phyloP scores from a whole-genome alignment of 495 filamentous ascomycete genomes.

The Penicillium macrosclerotiorum region DNA sequence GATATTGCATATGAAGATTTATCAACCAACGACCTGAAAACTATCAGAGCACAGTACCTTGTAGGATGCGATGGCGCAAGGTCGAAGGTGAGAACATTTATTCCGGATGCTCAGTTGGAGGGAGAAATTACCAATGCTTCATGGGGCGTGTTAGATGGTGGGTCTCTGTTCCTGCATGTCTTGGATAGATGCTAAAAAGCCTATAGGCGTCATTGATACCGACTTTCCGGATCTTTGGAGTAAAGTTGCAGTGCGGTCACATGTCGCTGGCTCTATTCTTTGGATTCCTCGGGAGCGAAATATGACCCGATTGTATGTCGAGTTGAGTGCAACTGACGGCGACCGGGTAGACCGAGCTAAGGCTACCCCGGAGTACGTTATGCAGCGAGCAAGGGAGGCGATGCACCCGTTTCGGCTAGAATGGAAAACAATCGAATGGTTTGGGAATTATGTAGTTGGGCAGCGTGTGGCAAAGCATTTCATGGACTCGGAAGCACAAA shows the following conservation, averaged over 20 bases:
- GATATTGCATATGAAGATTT: conserved; percentile 27
- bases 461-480: conserved; percentile 74
- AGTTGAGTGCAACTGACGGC: conserved; percentile 65
- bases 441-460: conserved; percentile 62
- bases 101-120: conserved; percentile 57
- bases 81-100: conserved; percentile 28
- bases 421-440: conserved; percentile 64
- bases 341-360: conserved; percentile 60
- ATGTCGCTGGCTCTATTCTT: conserved; percentile 68
- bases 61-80: conserved; percentile 36
- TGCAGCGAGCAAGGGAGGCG: conserved; percentile 62
- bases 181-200: background rate
- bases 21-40: conserved; percentile 7
- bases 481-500: conserved; percentile 56
- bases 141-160: conserved; percentile 78
- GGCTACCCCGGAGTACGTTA: conserved; percentile 66
- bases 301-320: conserved; percentile 75
- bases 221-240: conserved; percentile 77
- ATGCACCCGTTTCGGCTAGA: conserved; percentile 65
- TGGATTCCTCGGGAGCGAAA: conserved; percentile 73
- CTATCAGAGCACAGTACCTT: conserved; percentile 24
- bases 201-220: conserved; percentile 63
- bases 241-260: conserved; percentile 64
- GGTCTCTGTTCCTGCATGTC: background rate
- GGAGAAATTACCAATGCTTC: conserved; percentile 61